A percentile compares a stretch with the other conserved stretches of the same genome.
Conservation (phyloP, 2,329 filamentous ascomycete species). For the Cladosporium sphaerospermum region DNA sequence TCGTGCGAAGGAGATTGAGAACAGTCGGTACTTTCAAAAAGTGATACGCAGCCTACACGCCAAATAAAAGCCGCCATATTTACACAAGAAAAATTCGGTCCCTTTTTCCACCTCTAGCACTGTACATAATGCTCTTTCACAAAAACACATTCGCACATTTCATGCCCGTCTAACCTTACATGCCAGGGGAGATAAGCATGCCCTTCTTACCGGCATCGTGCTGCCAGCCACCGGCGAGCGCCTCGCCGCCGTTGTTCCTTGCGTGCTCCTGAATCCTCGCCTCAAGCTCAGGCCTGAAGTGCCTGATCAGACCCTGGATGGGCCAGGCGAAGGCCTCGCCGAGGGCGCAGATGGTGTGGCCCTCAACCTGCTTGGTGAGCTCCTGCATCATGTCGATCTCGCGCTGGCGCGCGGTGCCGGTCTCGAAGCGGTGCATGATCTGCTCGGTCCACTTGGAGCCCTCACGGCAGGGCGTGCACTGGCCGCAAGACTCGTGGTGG, state of each 20-base stretch:
- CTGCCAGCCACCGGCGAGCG: slow-evolving; percentile 82
- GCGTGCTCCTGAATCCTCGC: slow-evolving; percentile 79
- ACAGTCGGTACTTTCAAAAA: not conserved
- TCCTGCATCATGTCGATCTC: slow-evolving; percentile 99
- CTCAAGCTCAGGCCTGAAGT: slow-evolving; percentile 95
- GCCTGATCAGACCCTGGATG: slow-evolving; percentile 93
- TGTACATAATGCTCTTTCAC: slow-evolving; percentile 10
- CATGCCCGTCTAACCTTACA: not conserved
- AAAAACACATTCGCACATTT: not conserved
- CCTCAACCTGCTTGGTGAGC: slow-evolving; percentile 98
- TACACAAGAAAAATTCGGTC: slow-evolving; percentile 6
- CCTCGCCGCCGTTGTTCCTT: slow-evolving; percentile 62
- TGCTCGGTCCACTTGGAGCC: slow-evolving; percentile 98
- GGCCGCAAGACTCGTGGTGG: slow-evolving; percentile 94
- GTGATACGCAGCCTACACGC: slow-evolving; percentile 11
- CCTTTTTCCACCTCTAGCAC: slow-evolving; percentile 6
- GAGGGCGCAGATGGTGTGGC: slow-evolving; percentile 95
- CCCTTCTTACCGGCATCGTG: slow-evolving; percentile 70
- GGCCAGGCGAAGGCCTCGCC: slow-evolving; percentile 99
- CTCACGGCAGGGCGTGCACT: slow-evolving; percentile 99
- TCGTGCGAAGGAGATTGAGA: no score
- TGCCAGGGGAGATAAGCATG: slow-evolving; percentile 75
- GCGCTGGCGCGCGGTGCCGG: slow-evolving; percentile 76
- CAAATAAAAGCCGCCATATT: slow-evolving; percentile 11
- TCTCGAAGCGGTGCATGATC: slow-evolving; percentile 96